Conservation (phyloP, 805 yeast species). For the Scheffersomyces lignosus region DNA sequence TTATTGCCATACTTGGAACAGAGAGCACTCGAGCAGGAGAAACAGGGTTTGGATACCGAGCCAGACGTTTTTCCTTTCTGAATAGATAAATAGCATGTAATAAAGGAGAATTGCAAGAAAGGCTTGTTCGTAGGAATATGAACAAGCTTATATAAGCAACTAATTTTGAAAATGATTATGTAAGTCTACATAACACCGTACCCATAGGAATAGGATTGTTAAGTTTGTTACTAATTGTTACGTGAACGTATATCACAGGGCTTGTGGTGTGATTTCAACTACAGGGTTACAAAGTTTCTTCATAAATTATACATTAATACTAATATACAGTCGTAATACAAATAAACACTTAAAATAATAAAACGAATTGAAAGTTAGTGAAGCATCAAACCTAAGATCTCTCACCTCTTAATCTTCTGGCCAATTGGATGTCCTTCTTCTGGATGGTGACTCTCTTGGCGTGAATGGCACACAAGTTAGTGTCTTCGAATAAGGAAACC, state of each 20-base stretch:
- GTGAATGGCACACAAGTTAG: slow-evolving; percentile 97
- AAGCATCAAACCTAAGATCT: slow-evolving; percentile 57
- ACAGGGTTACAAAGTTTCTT: too few relatives aligned
- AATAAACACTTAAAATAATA: not conserved
- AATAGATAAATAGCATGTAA: not conserved
- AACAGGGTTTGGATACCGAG: slow-evolving; percentile 38
- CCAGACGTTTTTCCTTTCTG: slow-evolving; percentile 45
- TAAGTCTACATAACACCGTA: too few relatives aligned
- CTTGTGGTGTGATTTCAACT: too few relatives aligned
- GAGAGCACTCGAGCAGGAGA: slow-evolving; percentile 50
- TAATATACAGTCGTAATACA: not conserved
- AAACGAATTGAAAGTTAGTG: not conserved
- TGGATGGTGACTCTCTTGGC: slow-evolving; percentile 99
- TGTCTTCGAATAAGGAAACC: slow-evolving; percentile 94
- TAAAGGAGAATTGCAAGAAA: not conserved
- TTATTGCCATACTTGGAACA: slow-evolving; percentile 54
- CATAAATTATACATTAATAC: not conserved
- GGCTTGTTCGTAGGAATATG: too few relatives aligned
- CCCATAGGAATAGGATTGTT: too few relatives aligned
- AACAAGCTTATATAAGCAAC: too few relatives aligned
- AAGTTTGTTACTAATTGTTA: too few relatives aligned
- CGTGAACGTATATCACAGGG: too few relatives aligned
- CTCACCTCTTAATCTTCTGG: slow-evolving; percentile 97
- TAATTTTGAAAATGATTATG: too few relatives aligned
- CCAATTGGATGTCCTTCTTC: slow-evolving; percentile 97